A percentile compares a stretch with the other conserved stretches of the same genome.
Conservation (phyloP, 306 rosid genomes). For the Lablab purpureus region DNA sequence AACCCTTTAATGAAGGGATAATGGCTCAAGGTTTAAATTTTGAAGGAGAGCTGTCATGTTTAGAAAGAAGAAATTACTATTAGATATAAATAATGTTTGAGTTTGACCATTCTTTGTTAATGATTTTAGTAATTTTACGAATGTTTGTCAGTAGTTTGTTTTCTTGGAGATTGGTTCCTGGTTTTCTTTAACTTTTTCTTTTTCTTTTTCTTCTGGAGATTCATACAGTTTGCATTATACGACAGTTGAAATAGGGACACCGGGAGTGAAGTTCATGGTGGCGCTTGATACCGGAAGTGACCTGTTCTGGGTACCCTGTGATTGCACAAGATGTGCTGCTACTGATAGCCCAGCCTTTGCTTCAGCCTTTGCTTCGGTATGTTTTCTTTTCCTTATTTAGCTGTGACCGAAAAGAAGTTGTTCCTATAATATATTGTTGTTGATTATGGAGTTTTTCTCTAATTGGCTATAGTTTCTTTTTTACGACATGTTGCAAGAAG, state of each 20-base stretch:
- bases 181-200: slow-evolving; percentile 29
- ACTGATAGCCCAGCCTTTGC: slow-evolving; percentile 60
- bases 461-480: neutral
- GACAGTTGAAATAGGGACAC: slow-evolving; percentile 88
- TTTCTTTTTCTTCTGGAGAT: slow-evolving; percentile 43
- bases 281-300: slow-evolving; percentile 97
- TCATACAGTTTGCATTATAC: slow-evolving; percentile 85
- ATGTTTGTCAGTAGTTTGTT: neutral
- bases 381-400: slow-evolving; percentile 31
- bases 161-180: neutral
- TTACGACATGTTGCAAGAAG: neutral
- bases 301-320: slow-evolving; percentile 97
- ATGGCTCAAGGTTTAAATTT: neutral
- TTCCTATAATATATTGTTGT: neutral
- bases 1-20: neutral
- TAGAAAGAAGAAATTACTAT: neutral
- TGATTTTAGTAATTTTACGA: neutral
- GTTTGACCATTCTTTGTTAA: slow-evolving; percentile 1
- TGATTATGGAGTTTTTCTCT: neutral
- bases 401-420: slow-evolving; percentile 11
- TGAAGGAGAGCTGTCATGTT: neutral
- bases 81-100: neutral
- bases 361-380: slow-evolving; percentile 64
- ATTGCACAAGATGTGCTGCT: slow-evolving; percentile 79
- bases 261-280: slow-evolving; percentile 93